Evolutionary conservation across 2,329 filamentous ascomycete species (phyloP).

Genomic region (Aspergillus alliaceus): DNA sequence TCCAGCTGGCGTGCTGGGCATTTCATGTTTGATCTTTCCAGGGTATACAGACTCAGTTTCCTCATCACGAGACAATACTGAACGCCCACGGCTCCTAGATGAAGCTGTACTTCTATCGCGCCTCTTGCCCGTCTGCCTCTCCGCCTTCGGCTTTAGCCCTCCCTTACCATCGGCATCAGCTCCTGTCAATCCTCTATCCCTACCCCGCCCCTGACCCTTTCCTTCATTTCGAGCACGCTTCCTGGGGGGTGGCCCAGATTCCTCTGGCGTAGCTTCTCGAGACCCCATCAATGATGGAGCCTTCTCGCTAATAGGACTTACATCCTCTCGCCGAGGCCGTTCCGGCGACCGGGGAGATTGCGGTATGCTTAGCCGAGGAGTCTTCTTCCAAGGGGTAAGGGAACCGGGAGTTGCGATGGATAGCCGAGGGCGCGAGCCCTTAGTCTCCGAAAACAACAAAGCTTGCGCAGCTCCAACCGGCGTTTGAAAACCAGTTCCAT

Average conservation of each 20-base stretch:
- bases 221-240: constrained; percentile 20
- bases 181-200: constrained; percentile 15
- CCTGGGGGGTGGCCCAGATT: constrained; percentile 17
- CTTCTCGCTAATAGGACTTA: constrained; percentile 48
- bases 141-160: constrained; percentile 23
- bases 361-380: constrained; percentile 34
- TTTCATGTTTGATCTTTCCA: constrained; percentile 32
- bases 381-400: constrained; percentile 46
- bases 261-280: constrained; percentile 27
- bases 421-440: constrained; percentile 29
- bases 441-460: constrained; percentile 21
- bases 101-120: constrained; percentile 37
- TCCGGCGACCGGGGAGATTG: constrained; percentile 40
- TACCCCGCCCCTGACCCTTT: constrained; percentile 23
- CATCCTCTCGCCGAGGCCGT: constrained; percentile 42
- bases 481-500: constrained; percentile 26
- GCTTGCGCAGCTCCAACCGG: constrained; percentile 27
- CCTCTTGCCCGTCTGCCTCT: constrained; percentile 28
- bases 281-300: constrained; percentile 37
- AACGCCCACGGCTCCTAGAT: constrained; percentile 38
- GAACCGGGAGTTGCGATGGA: constrained; percentile 43
- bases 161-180: constrained; percentile 20
- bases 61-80: constrained; percentile 36
- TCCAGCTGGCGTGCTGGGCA: constrained; percentile 36
- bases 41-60: constrained; percentile 21